A percentile compares a stretch with the other conserved stretches of the same genome.
phyloP scores from a whole-genome alignment of 108 stramenopile species.

The Cyclotella sp. region DNA sequence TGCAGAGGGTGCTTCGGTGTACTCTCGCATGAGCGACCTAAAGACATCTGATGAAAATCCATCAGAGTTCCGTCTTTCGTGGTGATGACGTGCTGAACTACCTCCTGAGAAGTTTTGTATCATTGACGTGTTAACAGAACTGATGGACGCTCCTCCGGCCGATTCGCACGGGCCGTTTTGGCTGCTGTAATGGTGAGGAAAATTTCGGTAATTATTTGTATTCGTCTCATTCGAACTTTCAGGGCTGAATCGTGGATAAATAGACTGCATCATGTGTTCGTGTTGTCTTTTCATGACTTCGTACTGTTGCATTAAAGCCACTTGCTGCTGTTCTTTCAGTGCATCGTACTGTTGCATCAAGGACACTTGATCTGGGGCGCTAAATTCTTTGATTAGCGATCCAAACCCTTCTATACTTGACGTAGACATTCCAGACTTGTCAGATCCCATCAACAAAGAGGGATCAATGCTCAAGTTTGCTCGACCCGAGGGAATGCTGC shows the following conservation, averaged over 20 bases:
- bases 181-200: not conserved
- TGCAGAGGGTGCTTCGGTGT: not conserved
- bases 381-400: slow-evolving; percentile 26
- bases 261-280: slow-evolving; percentile 5
- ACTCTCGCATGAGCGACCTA: slow-evolving; percentile 14
- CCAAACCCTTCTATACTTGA: slow-evolving; percentile 24
- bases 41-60: slow-evolving; percentile 20
- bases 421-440: slow-evolving; percentile 11
- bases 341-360: slow-evolving; percentile 19
- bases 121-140: not conserved
- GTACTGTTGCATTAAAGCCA: slow-evolving; percentile 1
- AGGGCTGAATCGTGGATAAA: not conserved
- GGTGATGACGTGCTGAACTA: not conserved
- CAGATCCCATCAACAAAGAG: slow-evolving; percentile 10
- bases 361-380: slow-evolving; percentile 4
- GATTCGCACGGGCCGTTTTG: not conserved
- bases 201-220: not conserved
- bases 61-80: not conserved
- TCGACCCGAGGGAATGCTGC: not conserved
- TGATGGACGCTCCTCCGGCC: not conserved
- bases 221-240: not conserved
- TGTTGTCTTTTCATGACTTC: slow-evolving; percentile 15
- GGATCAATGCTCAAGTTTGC: slow-evolving; percentile 19
- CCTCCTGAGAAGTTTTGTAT: not conserved
- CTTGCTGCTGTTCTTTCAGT: slow-evolving; percentile 20